phyloP scores from a whole-genome alignment of 805 yeast species.

The Myxozyma sirexii region DNA sequence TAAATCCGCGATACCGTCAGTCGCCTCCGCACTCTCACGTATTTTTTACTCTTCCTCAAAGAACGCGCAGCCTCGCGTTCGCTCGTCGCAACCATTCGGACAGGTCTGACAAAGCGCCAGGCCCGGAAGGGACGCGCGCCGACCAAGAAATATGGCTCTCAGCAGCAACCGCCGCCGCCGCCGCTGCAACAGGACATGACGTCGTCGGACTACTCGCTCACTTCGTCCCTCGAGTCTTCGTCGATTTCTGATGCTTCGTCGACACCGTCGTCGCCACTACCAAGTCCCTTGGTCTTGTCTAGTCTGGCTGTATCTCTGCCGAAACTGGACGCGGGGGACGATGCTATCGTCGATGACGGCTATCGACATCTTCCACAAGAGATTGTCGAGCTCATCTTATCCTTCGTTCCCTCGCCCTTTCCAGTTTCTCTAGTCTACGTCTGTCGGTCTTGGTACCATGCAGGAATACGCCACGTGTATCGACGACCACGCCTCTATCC shows the following conservation, averaged over 20 bases:
- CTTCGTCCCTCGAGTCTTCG: constrained; percentile 35
- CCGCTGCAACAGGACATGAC: constrained; percentile 2
- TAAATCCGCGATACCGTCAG: background rate
- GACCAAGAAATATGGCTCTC: constrained; percentile 31
- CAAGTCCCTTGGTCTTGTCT: constrained; percentile 10
- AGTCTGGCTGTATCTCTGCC: constrained; percentile 11
- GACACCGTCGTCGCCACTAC: constrained; percentile 50
- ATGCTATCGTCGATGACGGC: constrained; percentile 53
- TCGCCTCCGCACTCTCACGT: background rate
- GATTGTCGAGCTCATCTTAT: constrained; percentile 67
- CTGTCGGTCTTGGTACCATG: constrained; percentile 59
- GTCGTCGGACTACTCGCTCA: constrained; percentile 46
- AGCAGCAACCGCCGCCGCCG: background rate
- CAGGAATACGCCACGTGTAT: constrained; percentile 69
- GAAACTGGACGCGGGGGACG: constrained; percentile 40
- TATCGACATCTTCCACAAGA: constrained; percentile 70
- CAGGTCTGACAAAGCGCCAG: constrained; percentile 35
- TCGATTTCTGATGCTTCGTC: constrained; percentile 19
- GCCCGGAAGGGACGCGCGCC: constrained; percentile 38
- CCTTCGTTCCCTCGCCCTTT: constrained; percentile 76
- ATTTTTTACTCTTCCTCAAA: background rate
- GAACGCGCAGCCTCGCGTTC: constrained; percentile 10
- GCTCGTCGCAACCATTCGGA: constrained; percentile 29
- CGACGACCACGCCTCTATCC: constrained; percentile 63
- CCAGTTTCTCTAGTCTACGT: constrained; percentile 43